Evolutionary conservation across 345 rosid species (phyloP).

Genomic region (Laguncularia racemosa): DNA sequence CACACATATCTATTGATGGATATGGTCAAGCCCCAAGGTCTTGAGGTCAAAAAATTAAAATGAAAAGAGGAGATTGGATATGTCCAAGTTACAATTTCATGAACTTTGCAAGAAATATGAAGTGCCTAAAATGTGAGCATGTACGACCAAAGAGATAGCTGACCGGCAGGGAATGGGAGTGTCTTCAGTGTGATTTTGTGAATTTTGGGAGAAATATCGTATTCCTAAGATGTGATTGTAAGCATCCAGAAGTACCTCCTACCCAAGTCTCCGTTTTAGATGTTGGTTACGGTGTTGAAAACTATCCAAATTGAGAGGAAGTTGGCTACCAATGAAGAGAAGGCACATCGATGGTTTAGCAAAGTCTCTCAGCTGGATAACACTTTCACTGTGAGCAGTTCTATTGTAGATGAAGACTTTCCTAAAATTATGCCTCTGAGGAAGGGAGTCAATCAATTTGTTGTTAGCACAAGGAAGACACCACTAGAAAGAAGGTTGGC

Average conservation of each 20-base stretch:
- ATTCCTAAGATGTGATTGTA: conserved; percentile 97
- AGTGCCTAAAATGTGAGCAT: conserved; percentile 86
- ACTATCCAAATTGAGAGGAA: conserved; percentile 36
- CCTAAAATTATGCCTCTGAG: conserved; percentile 91
- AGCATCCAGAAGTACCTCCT: conserved; percentile 40
- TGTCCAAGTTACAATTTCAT: conserved; percentile 80
- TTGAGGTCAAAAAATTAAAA: conserved; percentile 40
- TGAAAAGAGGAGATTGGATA: conserved; percentile 96
- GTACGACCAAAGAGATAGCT: conserved; percentile 78
- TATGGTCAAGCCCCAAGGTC: conserved; percentile 36
- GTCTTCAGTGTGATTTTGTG: conserved; percentile 90
- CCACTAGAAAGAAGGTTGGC: conserved; percentile 77
- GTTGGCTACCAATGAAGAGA: conserved; percentile 70
- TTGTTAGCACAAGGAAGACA: conserved; percentile 80
- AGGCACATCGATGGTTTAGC: conserved; percentile 70
- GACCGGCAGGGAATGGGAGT: conserved; percentile 94
- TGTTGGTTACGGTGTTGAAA: conserved; percentile 21
- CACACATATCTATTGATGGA: conserved; percentile 28
- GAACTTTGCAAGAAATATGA: conserved; percentile 88
- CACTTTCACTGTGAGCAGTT: conserved; percentile 40
- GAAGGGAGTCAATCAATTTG: conserved; percentile 89
- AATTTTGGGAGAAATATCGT: conserved; percentile 67
- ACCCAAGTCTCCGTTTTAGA: conserved; percentile 20
- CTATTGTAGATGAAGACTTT: conserved; percentile 72
- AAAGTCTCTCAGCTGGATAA: conserved; percentile 58